Conservation (phyloP, 352 stramenopile species). For the Globisporangium orthogonon region DNA sequence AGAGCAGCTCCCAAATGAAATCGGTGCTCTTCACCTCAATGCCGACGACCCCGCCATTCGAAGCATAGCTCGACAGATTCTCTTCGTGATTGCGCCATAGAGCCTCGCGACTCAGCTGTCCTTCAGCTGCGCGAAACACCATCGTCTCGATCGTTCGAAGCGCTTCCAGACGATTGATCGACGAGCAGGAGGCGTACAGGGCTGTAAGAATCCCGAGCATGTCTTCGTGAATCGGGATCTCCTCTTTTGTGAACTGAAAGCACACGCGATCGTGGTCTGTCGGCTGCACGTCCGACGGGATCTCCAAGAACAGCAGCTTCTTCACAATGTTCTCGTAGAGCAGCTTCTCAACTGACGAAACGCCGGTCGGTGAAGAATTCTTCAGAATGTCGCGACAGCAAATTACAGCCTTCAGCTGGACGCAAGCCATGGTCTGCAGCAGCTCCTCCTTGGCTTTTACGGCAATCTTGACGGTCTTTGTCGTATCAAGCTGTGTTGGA, state of each 20-base stretch:
- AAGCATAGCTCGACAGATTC: conserved; percentile 47
- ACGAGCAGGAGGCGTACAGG: conserved; percentile 51
- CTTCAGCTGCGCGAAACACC: conserved; percentile 74
- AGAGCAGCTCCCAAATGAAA: conserved; percentile 56
- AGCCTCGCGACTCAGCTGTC: conserved; percentile 65
- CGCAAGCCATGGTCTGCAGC: conserved; percentile 64
- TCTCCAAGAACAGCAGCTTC: conserved; percentile 80
- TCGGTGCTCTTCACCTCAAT: conserved; percentile 49
- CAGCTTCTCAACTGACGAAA: conserved; percentile 69
- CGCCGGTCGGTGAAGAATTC: conserved; percentile 55
- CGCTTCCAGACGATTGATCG: conserved; percentile 65
- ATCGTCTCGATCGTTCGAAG: conserved; percentile 67
- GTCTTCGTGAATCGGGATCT: conserved; percentile 75
- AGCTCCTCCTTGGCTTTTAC: conserved; percentile 79
- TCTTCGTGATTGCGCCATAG: conserved; percentile 49
- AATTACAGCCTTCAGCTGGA: conserved; percentile 64
- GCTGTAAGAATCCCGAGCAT: conserved; percentile 48
- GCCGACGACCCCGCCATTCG: conserved; percentile 60
- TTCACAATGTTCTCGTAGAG: conserved; percentile 78
- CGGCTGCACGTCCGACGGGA: conserved; percentile 70
- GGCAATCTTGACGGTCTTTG: conserved; percentile 59
- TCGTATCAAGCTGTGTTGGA: conserved; percentile 11
- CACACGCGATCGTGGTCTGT: conserved; percentile 84
- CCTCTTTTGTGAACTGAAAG: conserved; percentile 77
- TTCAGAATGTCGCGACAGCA: conserved; percentile 70